Conservation (phyloP, 129 eudicot genomes). For the Ambrosia artemisiifolia region DNA sequence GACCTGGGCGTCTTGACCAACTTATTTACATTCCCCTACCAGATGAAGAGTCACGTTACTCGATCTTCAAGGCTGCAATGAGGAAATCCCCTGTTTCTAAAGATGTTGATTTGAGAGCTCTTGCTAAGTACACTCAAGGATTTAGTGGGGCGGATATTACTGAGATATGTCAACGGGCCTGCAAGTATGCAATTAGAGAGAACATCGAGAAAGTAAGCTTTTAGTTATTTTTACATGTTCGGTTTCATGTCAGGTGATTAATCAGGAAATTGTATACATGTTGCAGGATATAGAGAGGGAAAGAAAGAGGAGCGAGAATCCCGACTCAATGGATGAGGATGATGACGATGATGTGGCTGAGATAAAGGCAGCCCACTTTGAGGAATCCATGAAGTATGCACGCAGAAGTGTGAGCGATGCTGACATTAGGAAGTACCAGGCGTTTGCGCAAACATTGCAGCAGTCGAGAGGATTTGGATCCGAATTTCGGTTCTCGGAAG, state of each 20-base stretch:
- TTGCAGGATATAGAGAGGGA: slow-evolving; percentile 48
- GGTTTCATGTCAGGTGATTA: background rate
- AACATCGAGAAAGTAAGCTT: slow-evolving; percentile 27
- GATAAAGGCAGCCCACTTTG: slow-evolving; percentile 52
- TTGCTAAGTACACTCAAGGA: slow-evolving; percentile 34
- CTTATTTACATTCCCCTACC: slow-evolving; percentile 31
- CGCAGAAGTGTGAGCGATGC: slow-evolving; percentile 62
- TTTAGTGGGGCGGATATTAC: slow-evolving; percentile 29
- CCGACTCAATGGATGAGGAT: slow-evolving; percentile 59
- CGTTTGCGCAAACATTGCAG: slow-evolving; percentile 62
- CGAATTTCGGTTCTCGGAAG: slow-evolving; percentile 48
- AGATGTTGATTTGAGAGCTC: slow-evolving; percentile 31
- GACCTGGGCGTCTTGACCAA: slow-evolving; percentile 23
- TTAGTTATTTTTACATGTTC: background rate
- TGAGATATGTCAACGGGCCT: slow-evolving; percentile 29
- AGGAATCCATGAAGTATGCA: slow-evolving; percentile 57
- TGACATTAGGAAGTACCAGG: slow-evolving; percentile 57
- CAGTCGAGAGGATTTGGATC: slow-evolving; percentile 55
- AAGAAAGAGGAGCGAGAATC: slow-evolving; percentile 40
- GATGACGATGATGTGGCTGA: slow-evolving; percentile 43
- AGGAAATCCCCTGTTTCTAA: slow-evolving; percentile 32
- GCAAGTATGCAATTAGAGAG: slow-evolving; percentile 39
- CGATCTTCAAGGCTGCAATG: slow-evolving; percentile 29
- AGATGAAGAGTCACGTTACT: slow-evolving; percentile 22
- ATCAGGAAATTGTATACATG: background rate